These are phyloP conservation scores for Paraleonurus japonicus DNA, from an alignment of 257 asterid species.

Conservation along the genomic window DNA sequence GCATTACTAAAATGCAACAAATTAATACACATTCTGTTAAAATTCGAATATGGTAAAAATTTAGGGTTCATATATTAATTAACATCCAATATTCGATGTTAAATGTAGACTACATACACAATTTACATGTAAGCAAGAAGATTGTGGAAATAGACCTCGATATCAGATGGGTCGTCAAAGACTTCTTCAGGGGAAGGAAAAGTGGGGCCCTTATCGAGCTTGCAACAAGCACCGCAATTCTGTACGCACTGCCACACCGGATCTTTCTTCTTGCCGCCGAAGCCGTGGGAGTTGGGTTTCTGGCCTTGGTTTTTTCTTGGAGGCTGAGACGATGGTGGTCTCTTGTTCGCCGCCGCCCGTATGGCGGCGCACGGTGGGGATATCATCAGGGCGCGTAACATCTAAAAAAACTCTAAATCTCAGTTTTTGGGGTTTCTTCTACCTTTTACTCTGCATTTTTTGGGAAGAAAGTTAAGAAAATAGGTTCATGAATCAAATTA, in stretches of 20 bases:
- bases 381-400: conserved; percentile 40
- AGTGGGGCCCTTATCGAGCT: conserved; percentile 76
- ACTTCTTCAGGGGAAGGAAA: conserved; percentile 83
- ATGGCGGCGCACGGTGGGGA: conserved; percentile 43
- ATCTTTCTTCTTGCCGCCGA: conserved; percentile 62
- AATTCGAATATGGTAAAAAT: neutral
- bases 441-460: no score
- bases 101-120: neutral
- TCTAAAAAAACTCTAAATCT: neutral
- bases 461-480: no score
- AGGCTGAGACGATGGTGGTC: conserved; percentile 29
- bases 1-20: neutral
- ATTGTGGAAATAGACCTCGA: conserved; percentile 50
- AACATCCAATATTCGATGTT: neutral
- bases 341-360: conserved; percentile 39
- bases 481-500: no score
- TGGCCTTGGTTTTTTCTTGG: conserved; percentile 21
- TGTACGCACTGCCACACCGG: conserved; percentile 77
- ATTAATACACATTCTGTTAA: neutral
- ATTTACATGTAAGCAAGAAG: neutral
- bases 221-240: conserved; percentile 96
- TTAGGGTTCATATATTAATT: neutral
- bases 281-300: conserved; percentile 44
- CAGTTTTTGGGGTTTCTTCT: neutral
- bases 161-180: conserved; percentile 75